Base-by-base conservation (phyloP, 2,329 filamentous ascomycete species). In the Exutisphaerella laricina region DNA sequence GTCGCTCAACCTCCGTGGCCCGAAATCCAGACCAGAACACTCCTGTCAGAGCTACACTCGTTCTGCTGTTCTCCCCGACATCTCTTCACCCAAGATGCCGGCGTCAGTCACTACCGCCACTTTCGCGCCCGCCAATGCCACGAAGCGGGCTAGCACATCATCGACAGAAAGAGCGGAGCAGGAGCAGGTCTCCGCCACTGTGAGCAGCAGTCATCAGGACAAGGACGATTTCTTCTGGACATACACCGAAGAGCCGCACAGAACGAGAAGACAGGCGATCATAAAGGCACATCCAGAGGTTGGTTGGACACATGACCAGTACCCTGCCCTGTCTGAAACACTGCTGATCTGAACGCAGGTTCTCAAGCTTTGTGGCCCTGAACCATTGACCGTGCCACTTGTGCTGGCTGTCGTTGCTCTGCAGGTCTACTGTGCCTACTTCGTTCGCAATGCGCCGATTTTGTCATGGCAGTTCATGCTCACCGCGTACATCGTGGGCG, bases 261-360 rank as follows among this genome's bases (percentile, higher is more conserved):
- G 88, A 56, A 92, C 90, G 22, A 77, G 92, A 56, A 79, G 92
- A 44, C 79, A 90, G 57, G 88, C 88, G 49, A 98, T 98, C 59
- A 97, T 98, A 69, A 97, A 96, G 72, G 89, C 90, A 42, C 90
- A 98, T 64, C 92, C 92, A 34, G 90, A 98, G 77, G 88, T 90
- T 70, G 14, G 63, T 22, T 14, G 16, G 17, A 39, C 13, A 16
- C n/a, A n/a, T n/a, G n/a, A n/a, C n/a, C n/a, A n/a, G n/a, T n/a
- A n/a, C n/a, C n/a, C n/a, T n/a, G n/a, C n/a, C n/a, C n/a, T n/a
- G n/a, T n/a, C 41, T 20, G 38, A 45, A 32, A 26, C 37, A n/a
- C 29, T 38, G 30, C 33, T 33, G 38, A 41, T 16, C 3, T 3
- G 4, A 41, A 32, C n/a, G 8, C 55, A 94, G 88, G 86, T 98